These are phyloP conservation scores for Canavalia gladiata DNA, from an alignment of 306 rosid species.

Conservation along the genomic window DNA sequence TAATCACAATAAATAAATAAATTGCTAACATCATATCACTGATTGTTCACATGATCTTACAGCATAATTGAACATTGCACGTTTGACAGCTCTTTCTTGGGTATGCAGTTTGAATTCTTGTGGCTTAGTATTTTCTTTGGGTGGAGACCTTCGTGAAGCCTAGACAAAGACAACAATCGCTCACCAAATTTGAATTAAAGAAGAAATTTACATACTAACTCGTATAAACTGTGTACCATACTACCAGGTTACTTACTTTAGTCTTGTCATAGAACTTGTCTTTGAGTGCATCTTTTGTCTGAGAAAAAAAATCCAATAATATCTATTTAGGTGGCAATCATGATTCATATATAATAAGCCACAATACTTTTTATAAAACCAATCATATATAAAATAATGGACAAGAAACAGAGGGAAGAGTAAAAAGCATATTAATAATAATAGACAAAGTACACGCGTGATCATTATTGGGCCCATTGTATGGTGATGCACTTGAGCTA, in stretches of 20 bases:
- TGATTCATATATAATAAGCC: conserved; percentile 40
- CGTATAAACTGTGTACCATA: background rate
- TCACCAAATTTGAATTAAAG: conserved; percentile 19
- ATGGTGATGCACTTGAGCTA: conserved; percentile 39
- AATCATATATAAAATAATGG: conserved; percentile 41
- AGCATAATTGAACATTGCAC: conserved; percentile 91
- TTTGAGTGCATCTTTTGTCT: conserved; percentile 68
- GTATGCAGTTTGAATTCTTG: conserved; percentile 88
- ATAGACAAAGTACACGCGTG: conserved; percentile 30
- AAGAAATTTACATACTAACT: background rate
- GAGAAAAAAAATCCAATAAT: conserved; percentile 54
- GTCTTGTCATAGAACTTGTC: conserved; percentile 56
- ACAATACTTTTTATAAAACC: conserved; percentile 2
- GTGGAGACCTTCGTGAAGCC: conserved; percentile 61
- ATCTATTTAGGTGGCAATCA: conserved; percentile 38
- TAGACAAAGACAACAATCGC: conserved; percentile 33
- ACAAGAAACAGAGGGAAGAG: conserved; percentile 8
- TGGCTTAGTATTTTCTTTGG: conserved; percentile 77
- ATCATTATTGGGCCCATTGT: conserved; percentile 47
- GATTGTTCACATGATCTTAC: conserved; percentile 54
- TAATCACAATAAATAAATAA: conserved; percentile 23
- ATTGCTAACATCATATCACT: background rate
- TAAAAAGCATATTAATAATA: conserved; percentile 28
- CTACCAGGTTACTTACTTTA: conserved; percentile 53
- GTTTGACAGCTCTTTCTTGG: conserved; percentile 84